Evolutionary conservation across 2,329 filamentous ascomycete genomes (phyloP).

Genomic region (Phaeosphaeriaceae sp.): DNA sequence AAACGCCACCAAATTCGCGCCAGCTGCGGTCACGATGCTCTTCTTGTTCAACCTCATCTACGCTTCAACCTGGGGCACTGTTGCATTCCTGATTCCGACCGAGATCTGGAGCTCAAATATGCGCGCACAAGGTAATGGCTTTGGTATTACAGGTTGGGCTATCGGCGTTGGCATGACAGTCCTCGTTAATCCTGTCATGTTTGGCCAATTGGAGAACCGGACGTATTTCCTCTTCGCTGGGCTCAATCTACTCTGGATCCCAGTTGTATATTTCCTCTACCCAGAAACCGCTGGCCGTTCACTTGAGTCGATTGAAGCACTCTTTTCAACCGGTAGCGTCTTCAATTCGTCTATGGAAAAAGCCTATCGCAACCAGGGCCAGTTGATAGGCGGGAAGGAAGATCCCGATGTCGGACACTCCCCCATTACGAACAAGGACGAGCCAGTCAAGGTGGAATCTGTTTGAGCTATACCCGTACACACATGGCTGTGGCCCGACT

Average conservation of each 20-base stretch:
- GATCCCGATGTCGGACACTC: neutral
- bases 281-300: conserved; percentile 52
- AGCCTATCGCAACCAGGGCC: neutral
- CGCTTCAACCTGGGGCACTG: conserved; percentile 4
- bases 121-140: conserved; percentile 9
- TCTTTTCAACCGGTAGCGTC: conserved; percentile 6
- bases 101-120: conserved; percentile 7
- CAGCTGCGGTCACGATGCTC: conserved; percentile 5
- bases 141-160: conserved; percentile 8
- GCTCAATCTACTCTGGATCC: conserved; percentile 46
- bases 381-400: neutral
- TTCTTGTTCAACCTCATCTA: conserved; percentile 5
- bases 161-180: conserved; percentile 6
- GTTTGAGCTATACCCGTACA: too few species aligned
- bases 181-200: conserved; percentile 8
- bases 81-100: conserved; percentile 7
- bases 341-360: conserved; percentile 2
- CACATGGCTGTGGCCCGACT: too few species aligned
- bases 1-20: conserved; percentile 3
- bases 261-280: conserved; percentile 56
- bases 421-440: neutral
- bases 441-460: neutral
- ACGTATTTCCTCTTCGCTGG: conserved; percentile 22
- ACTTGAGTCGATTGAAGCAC: conserved; percentile 5
- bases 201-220: neutral